Percentiles rank a stretch among this genome's conserved stretches.
Evolutionary conservation across 2,329 filamentous ascomycete genomes (phyloP).

Genomic region (Paraphoma chrysanthemicola): DNA sequence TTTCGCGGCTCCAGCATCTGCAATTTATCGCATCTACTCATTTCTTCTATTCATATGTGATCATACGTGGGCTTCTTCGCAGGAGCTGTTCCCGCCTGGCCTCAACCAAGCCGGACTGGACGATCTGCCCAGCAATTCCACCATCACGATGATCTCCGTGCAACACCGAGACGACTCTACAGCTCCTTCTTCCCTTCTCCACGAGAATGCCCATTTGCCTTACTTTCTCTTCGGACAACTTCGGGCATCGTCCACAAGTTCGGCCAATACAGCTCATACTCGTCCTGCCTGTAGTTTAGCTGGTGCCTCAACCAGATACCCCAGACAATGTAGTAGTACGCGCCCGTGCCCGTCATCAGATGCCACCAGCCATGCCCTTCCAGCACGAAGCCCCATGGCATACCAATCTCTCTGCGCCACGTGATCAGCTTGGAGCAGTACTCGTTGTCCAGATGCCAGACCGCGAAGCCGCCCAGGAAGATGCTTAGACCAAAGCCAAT

Average conservation of each 20-base stretch:
- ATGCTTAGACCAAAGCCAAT: conserved; percentile 71
- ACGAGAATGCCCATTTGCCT: conserved; percentile 18
- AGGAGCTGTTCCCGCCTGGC: too few species aligned
- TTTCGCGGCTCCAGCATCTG: too few species aligned
- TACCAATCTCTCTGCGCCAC: conserved; percentile 71
- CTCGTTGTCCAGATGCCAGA: conserved; percentile 83
- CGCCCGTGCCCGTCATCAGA: conserved; percentile 80
- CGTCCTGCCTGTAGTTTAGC: conserved; percentile 73
- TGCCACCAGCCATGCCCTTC: conserved; percentile 82
- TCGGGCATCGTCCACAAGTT: conserved; percentile 63
- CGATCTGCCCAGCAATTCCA: too few species aligned
- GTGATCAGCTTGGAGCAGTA: conserved; percentile 71
- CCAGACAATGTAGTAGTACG: conserved; percentile 86
- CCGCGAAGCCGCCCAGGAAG: conserved; percentile 76
- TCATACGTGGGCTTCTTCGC: too few species aligned
- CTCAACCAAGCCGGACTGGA: too few species aligned
- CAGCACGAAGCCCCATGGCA: conserved; percentile 81
- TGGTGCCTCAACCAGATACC: conserved; percentile 82
- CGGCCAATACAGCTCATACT: conserved; percentile 76
- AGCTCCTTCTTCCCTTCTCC: conserved; percentile 43
- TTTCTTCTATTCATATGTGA: too few species aligned
- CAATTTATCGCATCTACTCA: too few species aligned
- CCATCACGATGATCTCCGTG: too few species aligned
- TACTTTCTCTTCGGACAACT: conserved; percentile 48
- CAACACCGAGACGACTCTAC: conserved; percentile 3